These are phyloP conservation scores for Aschersonia sp. DNA, from an alignment of 2,329 filamentous ascomycete species.

Conservation along the genomic window DNA sequence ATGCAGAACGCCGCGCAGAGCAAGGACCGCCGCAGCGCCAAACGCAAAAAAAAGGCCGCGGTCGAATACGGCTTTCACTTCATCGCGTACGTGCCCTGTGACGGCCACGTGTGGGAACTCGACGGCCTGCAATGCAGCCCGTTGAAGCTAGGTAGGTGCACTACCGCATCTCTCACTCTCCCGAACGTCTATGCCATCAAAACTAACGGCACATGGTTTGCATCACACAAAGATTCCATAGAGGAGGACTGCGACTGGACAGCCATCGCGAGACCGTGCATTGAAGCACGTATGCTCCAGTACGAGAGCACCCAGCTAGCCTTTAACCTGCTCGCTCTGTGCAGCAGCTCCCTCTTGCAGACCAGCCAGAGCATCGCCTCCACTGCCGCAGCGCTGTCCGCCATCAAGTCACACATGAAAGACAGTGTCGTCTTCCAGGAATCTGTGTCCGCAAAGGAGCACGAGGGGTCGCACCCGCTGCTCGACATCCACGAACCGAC, in stretches of 20 bases:
- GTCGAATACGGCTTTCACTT: slow-evolving; percentile 68
- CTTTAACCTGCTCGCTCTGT: slow-evolving; percentile 68
- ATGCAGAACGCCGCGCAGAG: slow-evolving; percentile 22
- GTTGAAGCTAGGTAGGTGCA: slow-evolving; percentile 17
- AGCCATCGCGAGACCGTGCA: slow-evolving; percentile 43
- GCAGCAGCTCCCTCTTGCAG: slow-evolving; percentile 44
- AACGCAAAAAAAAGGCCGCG: slow-evolving; percentile 25
- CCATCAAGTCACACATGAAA: slow-evolving; percentile 19
- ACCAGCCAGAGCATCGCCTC: slow-evolving; percentile 31
- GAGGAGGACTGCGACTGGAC: slow-evolving; percentile 43
- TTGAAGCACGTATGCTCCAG: slow-evolving; percentile 52
- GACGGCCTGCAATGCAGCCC: slow-evolving; percentile 70
- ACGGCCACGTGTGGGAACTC: slow-evolving; percentile 70
- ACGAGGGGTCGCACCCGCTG: not conserved
- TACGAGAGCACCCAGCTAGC: slow-evolving; percentile 51
- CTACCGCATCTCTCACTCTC: no score
- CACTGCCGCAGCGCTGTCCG: slow-evolving; percentile 23
- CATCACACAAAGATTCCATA: no score
- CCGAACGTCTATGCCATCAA: no score
- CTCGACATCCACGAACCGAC: slow-evolving; percentile 10
- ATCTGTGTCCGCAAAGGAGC: slow-evolving; percentile 9
- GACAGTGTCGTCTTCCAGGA: slow-evolving; percentile 8
- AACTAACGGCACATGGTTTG: no score
- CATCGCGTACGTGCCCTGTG: slow-evolving; percentile 70
- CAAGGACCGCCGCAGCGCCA: slow-evolving; percentile 14